A percentile compares a stretch with the other conserved stretches of the same genome.
phyloP scores from a whole-genome alignment of 2,329 filamentous ascomycete species.

The Emmonsia crescens region DNA sequence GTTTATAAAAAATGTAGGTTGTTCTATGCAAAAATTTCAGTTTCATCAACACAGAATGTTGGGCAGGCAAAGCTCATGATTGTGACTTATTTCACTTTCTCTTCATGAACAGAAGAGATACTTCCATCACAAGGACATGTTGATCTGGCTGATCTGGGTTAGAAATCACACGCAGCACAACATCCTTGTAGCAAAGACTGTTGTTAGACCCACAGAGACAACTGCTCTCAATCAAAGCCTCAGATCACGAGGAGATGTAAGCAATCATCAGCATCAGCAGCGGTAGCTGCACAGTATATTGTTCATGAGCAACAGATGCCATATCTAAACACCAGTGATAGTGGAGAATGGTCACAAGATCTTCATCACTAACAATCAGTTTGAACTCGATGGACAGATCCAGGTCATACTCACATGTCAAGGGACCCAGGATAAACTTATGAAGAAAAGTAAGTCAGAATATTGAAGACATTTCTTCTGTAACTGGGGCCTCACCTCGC shows the following conservation, averaged over 20 bases:
- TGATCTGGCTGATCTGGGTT: slow-evolving; percentile 2
- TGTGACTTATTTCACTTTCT: slow-evolving; percentile 1
- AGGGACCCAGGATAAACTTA: not conserved
- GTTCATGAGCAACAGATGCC: not conserved
- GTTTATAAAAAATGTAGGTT: slow-evolving; percentile 2
- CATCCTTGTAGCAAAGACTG: slow-evolving; percentile 4
- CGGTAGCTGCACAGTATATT: slow-evolving; percentile 3
- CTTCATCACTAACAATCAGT: not conserved
- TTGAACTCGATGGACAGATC: not conserved
- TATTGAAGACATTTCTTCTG: not conserved
- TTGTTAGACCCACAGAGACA: slow-evolving; percentile 2
- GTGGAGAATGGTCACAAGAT: not conserved
- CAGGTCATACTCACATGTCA: not conserved
- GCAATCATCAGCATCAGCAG: slow-evolving; percentile 4
- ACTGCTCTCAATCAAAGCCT: slow-evolving; percentile 2
- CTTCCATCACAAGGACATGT: slow-evolving; percentile 4
- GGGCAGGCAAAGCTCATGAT: not conserved
- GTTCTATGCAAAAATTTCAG: slow-evolving; percentile 1
- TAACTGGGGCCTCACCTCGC: not conserved
- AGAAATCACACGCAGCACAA: slow-evolving; percentile 1
- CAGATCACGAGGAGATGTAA: not conserved
- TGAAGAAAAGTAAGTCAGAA: not conserved
- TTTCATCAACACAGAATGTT: slow-evolving; percentile 1
- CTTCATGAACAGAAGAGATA: slow-evolving; percentile 5
- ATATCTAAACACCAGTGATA: slow-evolving; percentile 1